Percentiles rank a stretch among this genome's conserved stretches.
Conservation (phyloP, 352 stramenopile species). For the Phytophthora chlamydospora region DNA sequence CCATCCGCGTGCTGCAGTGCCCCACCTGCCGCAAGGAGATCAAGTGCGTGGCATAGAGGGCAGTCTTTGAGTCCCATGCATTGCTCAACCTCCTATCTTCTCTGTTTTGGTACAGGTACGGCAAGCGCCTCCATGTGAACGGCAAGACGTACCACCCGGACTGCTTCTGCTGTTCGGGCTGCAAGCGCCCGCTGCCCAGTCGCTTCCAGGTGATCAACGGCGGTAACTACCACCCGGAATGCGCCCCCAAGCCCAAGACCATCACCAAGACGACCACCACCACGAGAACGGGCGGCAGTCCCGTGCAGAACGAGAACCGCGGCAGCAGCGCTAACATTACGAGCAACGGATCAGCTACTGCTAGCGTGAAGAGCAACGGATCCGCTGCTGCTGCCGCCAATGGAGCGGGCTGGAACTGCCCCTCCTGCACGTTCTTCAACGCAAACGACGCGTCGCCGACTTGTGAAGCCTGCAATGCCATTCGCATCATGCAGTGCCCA, state of each 20-base stretch:
- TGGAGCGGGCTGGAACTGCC: constrained; percentile 37
- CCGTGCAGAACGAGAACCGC: constrained; percentile 17
- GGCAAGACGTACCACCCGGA: constrained; percentile 49
- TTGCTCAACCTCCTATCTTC: constrained; percentile 10
- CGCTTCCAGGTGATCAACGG: constrained; percentile 47
- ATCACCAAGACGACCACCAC: constrained; percentile 26
- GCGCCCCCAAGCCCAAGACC: constrained; percentile 31
- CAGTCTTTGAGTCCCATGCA: neutral
- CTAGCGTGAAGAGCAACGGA: neutral
- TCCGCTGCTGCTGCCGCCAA: neutral
- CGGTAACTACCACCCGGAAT: constrained; percentile 49
- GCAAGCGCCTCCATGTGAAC: constrained; percentile 47
- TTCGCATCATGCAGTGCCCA: constrained; percentile 37
- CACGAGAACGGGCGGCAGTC: constrained; percentile 5
- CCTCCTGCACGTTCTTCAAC: constrained; percentile 47
- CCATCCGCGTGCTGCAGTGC: constrained; percentile 48
- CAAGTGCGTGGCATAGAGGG: constrained; percentile 20
- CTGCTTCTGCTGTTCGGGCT: constrained; percentile 59
- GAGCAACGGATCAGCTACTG: neutral
- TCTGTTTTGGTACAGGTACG: constrained; percentile 29
- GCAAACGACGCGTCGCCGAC: constrained; percentile 27
- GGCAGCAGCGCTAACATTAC: constrained; percentile 26
- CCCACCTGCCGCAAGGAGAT: constrained; percentile 43
- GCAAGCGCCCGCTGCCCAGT: constrained; percentile 38
- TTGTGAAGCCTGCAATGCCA: constrained; percentile 27